Evolutionary conservation across 306 rosid species (phyloP).

Genomic region (Oemleria cerasiformis): DNA sequence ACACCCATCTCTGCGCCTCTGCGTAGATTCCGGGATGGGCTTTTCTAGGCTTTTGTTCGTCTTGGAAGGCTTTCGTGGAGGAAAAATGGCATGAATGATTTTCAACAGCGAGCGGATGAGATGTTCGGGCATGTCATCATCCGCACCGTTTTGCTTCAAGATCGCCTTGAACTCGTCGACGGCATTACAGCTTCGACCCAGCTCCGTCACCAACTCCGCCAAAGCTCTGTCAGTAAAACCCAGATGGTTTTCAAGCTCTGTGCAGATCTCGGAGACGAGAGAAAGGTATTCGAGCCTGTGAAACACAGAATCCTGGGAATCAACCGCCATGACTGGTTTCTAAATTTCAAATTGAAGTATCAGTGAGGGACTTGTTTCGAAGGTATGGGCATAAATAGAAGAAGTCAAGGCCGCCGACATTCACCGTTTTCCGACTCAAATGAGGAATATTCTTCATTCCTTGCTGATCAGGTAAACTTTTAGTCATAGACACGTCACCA

Average conservation of each 20-base stretch:
- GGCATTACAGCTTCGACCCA: slow-evolving; percentile 52
- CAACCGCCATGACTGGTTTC: slow-evolving; percentile 3
- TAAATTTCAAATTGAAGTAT: background rate
- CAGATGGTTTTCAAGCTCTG: slow-evolving; percentile 69
- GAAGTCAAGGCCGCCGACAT: background rate
- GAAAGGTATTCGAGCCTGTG: slow-evolving; percentile 72
- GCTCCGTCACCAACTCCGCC: slow-evolving; percentile 71
- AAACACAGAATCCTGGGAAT: slow-evolving; percentile 37
- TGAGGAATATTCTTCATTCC: background rate
- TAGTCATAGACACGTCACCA: too few relatives aligned
- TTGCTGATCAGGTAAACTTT: background rate
- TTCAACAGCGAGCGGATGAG: slow-evolving; percentile 59
- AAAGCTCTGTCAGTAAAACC: slow-evolving; percentile 69
- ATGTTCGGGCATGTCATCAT: slow-evolving; percentile 54
- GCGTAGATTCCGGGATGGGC: background rate
- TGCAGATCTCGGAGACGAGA: slow-evolving; percentile 71
- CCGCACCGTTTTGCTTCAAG: slow-evolving; percentile 67
- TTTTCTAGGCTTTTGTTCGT: background rate
- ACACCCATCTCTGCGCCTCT: slow-evolving; percentile 16
- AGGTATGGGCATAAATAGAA: too few relatives aligned
- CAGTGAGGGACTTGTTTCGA: background rate
- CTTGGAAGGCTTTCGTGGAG: slow-evolving; percentile 39
- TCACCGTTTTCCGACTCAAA: background rate
- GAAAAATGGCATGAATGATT: slow-evolving; percentile 66
- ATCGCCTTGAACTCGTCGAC: slow-evolving; percentile 58